A percentile compares a stretch with the other conserved stretches of the same genome.
Evolutionary conservation across 148 eudicot genomes (phyloP).

Genomic region (Diospyros lotus): DNA sequence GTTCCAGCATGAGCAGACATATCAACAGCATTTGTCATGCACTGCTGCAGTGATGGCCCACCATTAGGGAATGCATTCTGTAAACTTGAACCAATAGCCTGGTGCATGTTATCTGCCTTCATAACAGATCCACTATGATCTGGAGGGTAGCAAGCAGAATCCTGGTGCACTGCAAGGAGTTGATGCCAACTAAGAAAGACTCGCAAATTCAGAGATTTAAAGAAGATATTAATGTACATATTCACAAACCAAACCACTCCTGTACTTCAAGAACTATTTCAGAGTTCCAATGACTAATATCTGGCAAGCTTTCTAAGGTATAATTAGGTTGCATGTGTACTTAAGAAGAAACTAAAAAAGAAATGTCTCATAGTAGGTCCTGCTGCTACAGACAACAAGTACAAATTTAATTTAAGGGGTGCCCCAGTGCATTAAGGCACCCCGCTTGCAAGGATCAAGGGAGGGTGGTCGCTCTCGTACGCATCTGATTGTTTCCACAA

Average conservation of each 20-base stretch:
- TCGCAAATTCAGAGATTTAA: background rate
- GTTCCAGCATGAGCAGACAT: constrained; percentile 39
- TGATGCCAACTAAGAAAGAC: background rate
- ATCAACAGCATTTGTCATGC: constrained; percentile 34
- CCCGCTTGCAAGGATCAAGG: too few species aligned
- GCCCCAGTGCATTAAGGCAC: too few species aligned
- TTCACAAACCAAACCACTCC: background rate
- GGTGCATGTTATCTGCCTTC: constrained; percentile 53
- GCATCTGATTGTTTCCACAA: too few species aligned
- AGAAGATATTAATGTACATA: background rate
- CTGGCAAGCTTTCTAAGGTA: background rate
- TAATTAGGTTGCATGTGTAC: too few species aligned
- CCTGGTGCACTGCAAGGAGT: constrained; percentile 57
- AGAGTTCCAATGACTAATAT: background rate
- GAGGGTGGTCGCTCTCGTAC: too few species aligned
- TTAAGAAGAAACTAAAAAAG: too few species aligned
- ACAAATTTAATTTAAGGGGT: too few species aligned
- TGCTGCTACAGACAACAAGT: too few species aligned
- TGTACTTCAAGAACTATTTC: constrained; percentile 2
- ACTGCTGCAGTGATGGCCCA: constrained; percentile 41
- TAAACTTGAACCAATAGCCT: constrained; percentile 34
- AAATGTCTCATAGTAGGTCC: too few species aligned
- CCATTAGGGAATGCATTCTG: constrained; percentile 46
- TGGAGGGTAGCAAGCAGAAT: constrained; percentile 42
- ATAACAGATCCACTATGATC: constrained; percentile 41